Conservation (phyloP, 768 basidiomycete genomes). For the Dentipellis fragilis region DNA sequence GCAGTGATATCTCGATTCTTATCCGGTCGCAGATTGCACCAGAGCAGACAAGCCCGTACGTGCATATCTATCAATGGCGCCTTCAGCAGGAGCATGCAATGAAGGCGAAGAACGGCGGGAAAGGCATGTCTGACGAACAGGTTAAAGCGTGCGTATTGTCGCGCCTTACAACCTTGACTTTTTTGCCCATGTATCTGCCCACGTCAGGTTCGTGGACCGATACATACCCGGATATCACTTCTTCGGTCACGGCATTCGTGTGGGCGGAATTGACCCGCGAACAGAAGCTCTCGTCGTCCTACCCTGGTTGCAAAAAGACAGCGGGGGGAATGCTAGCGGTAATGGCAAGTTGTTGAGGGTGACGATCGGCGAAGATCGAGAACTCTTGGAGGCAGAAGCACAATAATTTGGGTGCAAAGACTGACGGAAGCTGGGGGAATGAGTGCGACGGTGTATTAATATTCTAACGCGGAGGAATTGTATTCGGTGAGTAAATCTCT, state of each 20-base stretch:
- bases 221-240: slow-evolving; percentile 94
- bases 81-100: slow-evolving; percentile 84
- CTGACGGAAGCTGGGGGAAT: no score
- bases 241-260: slow-evolving; percentile 51
- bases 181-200: neutral
- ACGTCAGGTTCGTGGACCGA: slow-evolving; percentile 73
- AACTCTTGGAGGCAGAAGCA: slow-evolving; percentile 25
- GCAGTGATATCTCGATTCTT: neutral
- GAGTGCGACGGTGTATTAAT: no score
- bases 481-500: no score
- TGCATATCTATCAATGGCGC: slow-evolving; percentile 79
- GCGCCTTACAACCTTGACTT: neutral
- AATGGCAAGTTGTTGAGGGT: slow-evolving; percentile 28
- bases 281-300: slow-evolving; percentile 14
- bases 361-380: slow-evolving; percentile 43
- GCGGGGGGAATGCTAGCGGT: neutral
- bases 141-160: slow-evolving; percentile 36
- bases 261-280: slow-evolving; percentile 19
- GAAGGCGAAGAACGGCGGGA: slow-evolving; percentile 77
- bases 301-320: slow-evolving; percentile 36
- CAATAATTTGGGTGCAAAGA: neutral
- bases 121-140: slow-evolving; percentile 81
- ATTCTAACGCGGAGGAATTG: no score
- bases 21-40: slow-evolving; percentile 26
- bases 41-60: slow-evolving; percentile 24